Base-by-base conservation (phyloP, 2,329 filamentous ascomycete species). In the Colletotrichum tamarilloi region DNA sequence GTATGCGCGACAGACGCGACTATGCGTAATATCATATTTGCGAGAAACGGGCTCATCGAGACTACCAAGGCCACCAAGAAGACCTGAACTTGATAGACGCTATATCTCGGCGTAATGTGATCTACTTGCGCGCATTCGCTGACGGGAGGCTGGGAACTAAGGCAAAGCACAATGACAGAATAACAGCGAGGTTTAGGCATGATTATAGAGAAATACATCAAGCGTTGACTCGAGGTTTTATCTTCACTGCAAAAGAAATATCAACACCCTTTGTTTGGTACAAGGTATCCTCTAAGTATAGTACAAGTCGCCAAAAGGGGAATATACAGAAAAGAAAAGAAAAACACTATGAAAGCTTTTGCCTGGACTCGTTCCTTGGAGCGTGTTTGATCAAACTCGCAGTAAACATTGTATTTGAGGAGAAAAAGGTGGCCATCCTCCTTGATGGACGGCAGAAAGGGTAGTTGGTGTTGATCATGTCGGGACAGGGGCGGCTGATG, bases 1-100 rank as follows among this genome's bases (percentile, higher is more conserved):
- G 84, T 98, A 63, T 97, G 95, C 78, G 90, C 96, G 52, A 95
- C 93, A 75, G 84, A 87, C 30, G 88, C 91, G 12, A 87, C 89
- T 0, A 86, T 86, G 12, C 78, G 81, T 35, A 87, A 86, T 69
- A 84, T 92, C 46, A 83, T 85, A 53, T 80, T 76, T 58, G 89
- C 87, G 2, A 84, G 88, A 56, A 79, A 79, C 2, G 82, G 81
- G 0, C 73, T 87, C 72, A 19, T 85, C 35, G 76, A 77, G 46
- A n/a, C 56, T 11, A 30, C 52, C 42, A 58, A 53, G 46, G 24
- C 56, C 16, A 30, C 30, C 42, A 58, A 53, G n/a, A 4, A 53
- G 7, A 11, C 46, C 8, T 14, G 7, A 58, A 57, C 32, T 4
- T 56, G 62, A 69, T 16, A 64, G 30, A 7, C 1, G 26, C 12